Base-by-base conservation (phyloP, 1,284 basidiomycete species). In the Ceratobasidium sp. region DNA sequence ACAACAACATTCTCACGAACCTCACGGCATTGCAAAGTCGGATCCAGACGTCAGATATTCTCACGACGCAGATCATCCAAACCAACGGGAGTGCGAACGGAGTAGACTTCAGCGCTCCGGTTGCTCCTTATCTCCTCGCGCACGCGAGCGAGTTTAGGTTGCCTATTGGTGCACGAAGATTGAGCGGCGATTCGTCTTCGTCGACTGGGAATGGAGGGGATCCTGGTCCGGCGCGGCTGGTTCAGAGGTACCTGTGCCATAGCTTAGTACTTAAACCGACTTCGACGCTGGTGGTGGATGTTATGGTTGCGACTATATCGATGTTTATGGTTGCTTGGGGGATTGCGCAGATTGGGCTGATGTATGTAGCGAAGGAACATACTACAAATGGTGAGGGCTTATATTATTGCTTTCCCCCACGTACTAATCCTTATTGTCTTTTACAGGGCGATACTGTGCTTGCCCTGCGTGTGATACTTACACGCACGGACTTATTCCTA, bases 221-320 rank as follows among this genome's bases (percentile, higher is more conserved):
- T 4, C 7, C 6, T 11, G 56, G 45, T 14, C 36, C 67, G 11
- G 44, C 56, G 19, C n/a, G 67, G 24, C 31, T 72, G 29, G 56
- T 72, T 14, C 67, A 60, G 67, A 24, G 67, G n/a, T 72, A 72
- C 56, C n/a, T 72, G 56, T 72, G 67, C 22, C 56, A 72, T 36
- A 72, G 67, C 47, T 48, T 72, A 45, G 67, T 72, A 17, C 67
- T 72, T 45, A 72, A 72, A 22, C 67, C 67, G 19, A 45, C 67
- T 24, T 22, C 22, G 41, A 72, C 67, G 44, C 56, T 71, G 29
- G 48, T 72, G 19, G 67, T 72, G 45, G 67, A 60, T 19, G 67
- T 72, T 2, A 33, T 72, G 14, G 67, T 72, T 31, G 67, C 67
- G 44, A 72, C 67, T 15, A 22, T 60, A 7, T 72, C 67, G n/a